Evolutionary conservation across 129 eudicot genomes (phyloP), one percentile per base, ranked within the genome.

Genomic region (Centrapalus pauciflorus): DNA sequence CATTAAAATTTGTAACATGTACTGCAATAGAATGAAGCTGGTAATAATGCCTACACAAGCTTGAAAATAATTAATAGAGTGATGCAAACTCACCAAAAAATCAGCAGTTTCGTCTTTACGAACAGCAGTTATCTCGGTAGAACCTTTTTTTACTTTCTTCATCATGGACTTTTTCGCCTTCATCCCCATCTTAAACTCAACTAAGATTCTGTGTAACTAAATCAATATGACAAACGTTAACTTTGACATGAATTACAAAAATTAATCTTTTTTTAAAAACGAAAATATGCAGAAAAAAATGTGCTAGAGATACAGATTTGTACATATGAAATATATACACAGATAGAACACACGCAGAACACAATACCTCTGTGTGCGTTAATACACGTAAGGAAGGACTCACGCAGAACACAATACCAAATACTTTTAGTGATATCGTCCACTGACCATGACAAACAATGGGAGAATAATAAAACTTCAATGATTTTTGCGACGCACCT

Each of bases 21-120:
- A 12, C 0, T 25, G 27, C 33, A 4, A 55, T 10, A 49, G 60
- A 51, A 55, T 50, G 72, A 21, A 49, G 38, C 24, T 19, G 32
- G 7, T 50, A 14, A 64, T 33, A 23, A 7, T 4, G 33, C 11
- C 14, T 30, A 21, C n/a, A n/a, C 19, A 24, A n/a, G n/a, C n/a
- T n/a, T 8, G 38, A 11, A 0, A 13, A 55, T 4, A 56, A 28
- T 4, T 5, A 58, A 30, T 9, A 51, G 0, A 3, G 33, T 24
- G 9, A 48, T 14, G n/a, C 1, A 58, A 17, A 54, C 51, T 52
- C 69, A 90, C 97, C 95, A 90, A 66, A 63, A 83, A 90, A 81
- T 90, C 97, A 30, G 83, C 79, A 67, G 87, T 66, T 64, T 79
- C 81, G 0, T 67, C 83, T 75, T 80, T 80, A 73, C 81, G 81